phyloP scores from a whole-genome alignment of 352 stramenopile species.

The Phytophthora megakarya region DNA sequence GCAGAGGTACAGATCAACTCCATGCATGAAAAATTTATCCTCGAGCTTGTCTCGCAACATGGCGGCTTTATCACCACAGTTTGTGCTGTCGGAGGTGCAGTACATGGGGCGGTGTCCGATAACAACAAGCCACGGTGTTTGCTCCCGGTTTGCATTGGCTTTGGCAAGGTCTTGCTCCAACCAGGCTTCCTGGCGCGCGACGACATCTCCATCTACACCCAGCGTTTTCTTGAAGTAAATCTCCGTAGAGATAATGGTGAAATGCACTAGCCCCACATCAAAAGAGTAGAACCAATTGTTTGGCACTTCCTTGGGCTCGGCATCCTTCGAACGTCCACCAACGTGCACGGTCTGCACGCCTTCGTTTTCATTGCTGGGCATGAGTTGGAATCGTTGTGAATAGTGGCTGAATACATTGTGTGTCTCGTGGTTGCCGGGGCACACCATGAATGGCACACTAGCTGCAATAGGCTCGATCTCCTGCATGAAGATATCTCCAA shows the following conservation, averaged over 20 bases:
- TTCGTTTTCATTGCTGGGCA: slow-evolving; percentile 80
- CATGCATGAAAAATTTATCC: slow-evolving; percentile 77
- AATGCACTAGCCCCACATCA: slow-evolving; percentile 87
- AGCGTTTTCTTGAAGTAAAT: slow-evolving; percentile 86
- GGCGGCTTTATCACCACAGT: slow-evolving; percentile 69
- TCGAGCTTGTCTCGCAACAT: slow-evolving; percentile 73
- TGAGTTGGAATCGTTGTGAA: slow-evolving; percentile 84
- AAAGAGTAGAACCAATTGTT: slow-evolving; percentile 93
- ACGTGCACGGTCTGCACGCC: slow-evolving; percentile 55
- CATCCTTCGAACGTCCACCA: slow-evolving; percentile 37
- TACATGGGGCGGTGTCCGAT: slow-evolving; percentile 90
- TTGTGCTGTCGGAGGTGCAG: slow-evolving; percentile 81
- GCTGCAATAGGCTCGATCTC: slow-evolving; percentile 87
- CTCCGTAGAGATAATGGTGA: slow-evolving; percentile 86
- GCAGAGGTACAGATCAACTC: slow-evolving; percentile 89
- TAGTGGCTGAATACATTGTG: slow-evolving; percentile 87
- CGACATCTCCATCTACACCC: slow-evolving; percentile 52
- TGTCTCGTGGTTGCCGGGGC: slow-evolving; percentile 91
- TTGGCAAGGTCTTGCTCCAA: slow-evolving; percentile 60
- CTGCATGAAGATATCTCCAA: slow-evolving; percentile 92
- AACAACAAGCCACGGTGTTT: slow-evolving; percentile 85
- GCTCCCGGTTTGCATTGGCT: slow-evolving; percentile 69
- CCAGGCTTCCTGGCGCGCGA: slow-evolving; percentile 70
- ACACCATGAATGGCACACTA: slow-evolving; percentile 89
- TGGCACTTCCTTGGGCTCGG: slow-evolving; percentile 45